Evolutionary conservation across 495 filamentous ascomycete genomes (phyloP).

Genomic region (Aspergillus coremiiformis): DNA sequence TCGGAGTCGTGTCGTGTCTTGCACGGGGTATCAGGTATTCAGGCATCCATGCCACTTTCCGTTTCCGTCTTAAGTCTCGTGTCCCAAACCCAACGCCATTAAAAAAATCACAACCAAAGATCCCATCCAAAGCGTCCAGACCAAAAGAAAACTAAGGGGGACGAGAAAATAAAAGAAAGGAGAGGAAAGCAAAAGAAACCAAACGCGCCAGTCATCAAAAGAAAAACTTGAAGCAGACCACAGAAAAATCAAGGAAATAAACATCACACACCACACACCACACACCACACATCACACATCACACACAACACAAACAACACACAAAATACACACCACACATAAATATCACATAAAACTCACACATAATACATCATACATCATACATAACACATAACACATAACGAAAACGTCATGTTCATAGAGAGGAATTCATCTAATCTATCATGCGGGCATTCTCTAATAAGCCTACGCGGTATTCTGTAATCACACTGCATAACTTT

Average conservation of each 20-base stretch:
- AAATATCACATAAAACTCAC: slow-evolving; percentile 24
- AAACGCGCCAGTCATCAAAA: not conserved
- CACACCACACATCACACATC: slow-evolving; percentile 13
- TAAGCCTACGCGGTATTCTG: slow-evolving; percentile 29
- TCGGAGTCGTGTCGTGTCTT: not conserved
- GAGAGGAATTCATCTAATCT: slow-evolving; percentile 43
- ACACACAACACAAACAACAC: slow-evolving; percentile 21
- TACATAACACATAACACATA: slow-evolving; percentile 25
- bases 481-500: slow-evolving; percentile 33
- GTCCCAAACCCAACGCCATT: not conserved
- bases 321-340: slow-evolving; percentile 20
- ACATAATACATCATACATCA: slow-evolving; percentile 11
- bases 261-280: slow-evolving; percentile 4
- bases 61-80: not conserved
- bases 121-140: not conserved
- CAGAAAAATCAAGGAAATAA: slow-evolving; percentile 2
- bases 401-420: slow-evolving; percentile 32
- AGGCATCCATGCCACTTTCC: not conserved
- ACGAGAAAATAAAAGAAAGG: not conserved
- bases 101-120: not conserved
- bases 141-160: not conserved
- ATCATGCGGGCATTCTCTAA: slow-evolving; percentile 28
- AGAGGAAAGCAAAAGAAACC: not conserved
- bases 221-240: too few relatives aligned
- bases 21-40: not conserved